Conservation (phyloP, 2,329 filamentous ascomycete species). For the Penicillium sp. region DNA sequence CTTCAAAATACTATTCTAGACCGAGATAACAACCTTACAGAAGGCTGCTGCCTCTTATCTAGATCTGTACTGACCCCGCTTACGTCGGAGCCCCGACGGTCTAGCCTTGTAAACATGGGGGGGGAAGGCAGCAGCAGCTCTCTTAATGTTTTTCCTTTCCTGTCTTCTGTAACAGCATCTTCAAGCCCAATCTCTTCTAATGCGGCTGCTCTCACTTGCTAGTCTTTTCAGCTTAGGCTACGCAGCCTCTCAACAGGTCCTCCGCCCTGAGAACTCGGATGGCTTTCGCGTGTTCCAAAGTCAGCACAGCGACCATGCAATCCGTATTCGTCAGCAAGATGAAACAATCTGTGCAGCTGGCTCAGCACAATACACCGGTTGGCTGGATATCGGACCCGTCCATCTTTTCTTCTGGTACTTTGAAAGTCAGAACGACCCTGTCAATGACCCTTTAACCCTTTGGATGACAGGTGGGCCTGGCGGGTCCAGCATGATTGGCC, state of each 20-base stretch:
- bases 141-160: not conserved
- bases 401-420: slow-evolving; percentile 45
- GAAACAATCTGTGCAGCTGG: slow-evolving; percentile 16
- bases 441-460: slow-evolving; percentile 50
- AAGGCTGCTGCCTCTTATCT: too few relatives aligned
- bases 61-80: not conserved
- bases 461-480: slow-evolving; percentile 58
- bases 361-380: slow-evolving; percentile 19
- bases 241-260: not conserved
- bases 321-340: slow-evolving; percentile 19
- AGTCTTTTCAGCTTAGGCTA: not conserved
- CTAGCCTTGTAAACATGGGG: too few relatives aligned
- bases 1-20: too few relatives aligned
- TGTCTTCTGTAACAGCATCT: not conserved
- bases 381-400: slow-evolving; percentile 12
- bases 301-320: slow-evolving; percentile 6
- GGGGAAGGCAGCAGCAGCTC: not conserved
- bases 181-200: not conserved
- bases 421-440: slow-evolving; percentile 43
- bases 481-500: slow-evolving; percentile 52
- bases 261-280: not conserved
- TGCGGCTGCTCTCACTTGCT: not conserved
- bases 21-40: too few relatives aligned
- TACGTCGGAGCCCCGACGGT: not conserved
- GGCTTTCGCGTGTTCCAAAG: slow-evolving; percentile 2